phyloP scores from a whole-genome alignment of 805 yeast genomes.

The Candida sphagnicola region DNA sequence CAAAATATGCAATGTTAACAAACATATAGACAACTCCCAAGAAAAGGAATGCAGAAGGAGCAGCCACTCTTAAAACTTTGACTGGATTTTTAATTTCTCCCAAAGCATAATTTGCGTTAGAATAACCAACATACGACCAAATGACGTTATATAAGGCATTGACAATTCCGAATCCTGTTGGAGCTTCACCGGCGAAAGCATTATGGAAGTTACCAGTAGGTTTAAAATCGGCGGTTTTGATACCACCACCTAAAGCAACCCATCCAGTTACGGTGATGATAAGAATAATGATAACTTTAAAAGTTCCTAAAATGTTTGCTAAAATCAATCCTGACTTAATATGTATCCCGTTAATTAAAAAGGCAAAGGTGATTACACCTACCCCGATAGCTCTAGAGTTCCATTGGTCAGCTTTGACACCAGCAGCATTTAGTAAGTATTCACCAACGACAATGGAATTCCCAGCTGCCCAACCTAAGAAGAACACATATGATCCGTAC shows the following conservation, averaged over 20 bases:
- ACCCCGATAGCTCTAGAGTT: slow-evolving; percentile 73
- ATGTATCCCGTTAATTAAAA: slow-evolving; percentile 55
- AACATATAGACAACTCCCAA: slow-evolving; percentile 68
- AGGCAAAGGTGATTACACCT: slow-evolving; percentile 69
- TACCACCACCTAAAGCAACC: slow-evolving; percentile 76
- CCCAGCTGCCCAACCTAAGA: slow-evolving; percentile 84
- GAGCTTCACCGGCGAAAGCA: slow-evolving; percentile 52
- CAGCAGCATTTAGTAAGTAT: slow-evolving; percentile 72
- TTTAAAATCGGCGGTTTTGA: slow-evolving; percentile 42
- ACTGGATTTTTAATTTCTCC: slow-evolving; percentile 77
- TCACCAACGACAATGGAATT: slow-evolving; percentile 79
- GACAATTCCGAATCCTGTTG: slow-evolving; percentile 65
- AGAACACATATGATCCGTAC: slow-evolving; percentile 66
- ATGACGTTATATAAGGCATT: slow-evolving; percentile 78
- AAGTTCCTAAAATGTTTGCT: slow-evolving; percentile 61
- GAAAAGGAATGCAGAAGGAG: slow-evolving; percentile 64
- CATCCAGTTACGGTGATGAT: slow-evolving; percentile 76
- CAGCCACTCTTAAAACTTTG: slow-evolving; percentile 64
- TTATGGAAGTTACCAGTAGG: slow-evolving; percentile 57
- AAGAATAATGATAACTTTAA: slow-evolving; percentile 67
- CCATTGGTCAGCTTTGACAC: slow-evolving; percentile 66
- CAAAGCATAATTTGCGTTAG: slow-evolving; percentile 78
- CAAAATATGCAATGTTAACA: slow-evolving; percentile 75
- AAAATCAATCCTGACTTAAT: slow-evolving; percentile 65
- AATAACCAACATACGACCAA: slow-evolving; percentile 82